phyloP scores from a whole-genome alignment of 768 basidiomycete genomes.

The Serpula lacrymans region DNA sequence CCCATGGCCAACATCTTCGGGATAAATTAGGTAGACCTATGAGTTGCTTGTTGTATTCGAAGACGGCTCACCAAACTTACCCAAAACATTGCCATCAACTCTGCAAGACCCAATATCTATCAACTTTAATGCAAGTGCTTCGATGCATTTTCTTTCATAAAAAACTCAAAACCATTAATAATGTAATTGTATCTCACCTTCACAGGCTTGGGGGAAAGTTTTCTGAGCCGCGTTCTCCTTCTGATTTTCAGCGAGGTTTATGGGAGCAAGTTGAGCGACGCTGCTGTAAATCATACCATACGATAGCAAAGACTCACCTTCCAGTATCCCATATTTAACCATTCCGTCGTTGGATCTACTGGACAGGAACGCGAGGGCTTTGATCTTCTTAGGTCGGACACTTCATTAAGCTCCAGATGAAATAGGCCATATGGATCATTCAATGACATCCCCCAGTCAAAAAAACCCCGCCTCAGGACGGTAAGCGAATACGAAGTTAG shows the following conservation, averaged over 20 bases:
- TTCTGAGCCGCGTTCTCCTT: slow-evolving; percentile 35
- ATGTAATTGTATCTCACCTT: slow-evolving; percentile 37
- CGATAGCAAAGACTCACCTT: slow-evolving; percentile 50
- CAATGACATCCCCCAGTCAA: too few relatives aligned
- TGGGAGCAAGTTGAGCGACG: too few relatives aligned
- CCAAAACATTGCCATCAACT: slow-evolving; percentile 47
- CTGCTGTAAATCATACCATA: too few relatives aligned
- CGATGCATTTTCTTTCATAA: not conserved
- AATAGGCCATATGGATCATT: slow-evolving; percentile 57
- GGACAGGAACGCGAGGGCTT: slow-evolving; percentile 8
- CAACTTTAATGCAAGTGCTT: slow-evolving; percentile 52
- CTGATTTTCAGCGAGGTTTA: too few relatives aligned
- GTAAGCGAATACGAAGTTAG: too few relatives aligned
- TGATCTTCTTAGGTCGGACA: slow-evolving; percentile 33
- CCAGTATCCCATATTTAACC: slow-evolving; percentile 75
- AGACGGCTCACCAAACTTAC: slow-evolving; percentile 37
- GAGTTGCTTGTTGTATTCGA: too few relatives aligned
- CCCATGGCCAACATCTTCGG: slow-evolving; percentile 63
- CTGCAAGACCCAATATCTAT: slow-evolving; percentile 39
- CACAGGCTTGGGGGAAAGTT: slow-evolving; percentile 56
- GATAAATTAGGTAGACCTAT: slow-evolving; percentile 2
- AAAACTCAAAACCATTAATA: not conserved
- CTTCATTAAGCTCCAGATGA: slow-evolving; percentile 50
- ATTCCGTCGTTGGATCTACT: slow-evolving; percentile 63
- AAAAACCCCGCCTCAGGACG: too few relatives aligned